Evolutionary conservation across 2,329 filamentous ascomycete genomes (phyloP), one percentile per base, ranked within the genome.

Genomic region (Clonostachys sp.): DNA sequence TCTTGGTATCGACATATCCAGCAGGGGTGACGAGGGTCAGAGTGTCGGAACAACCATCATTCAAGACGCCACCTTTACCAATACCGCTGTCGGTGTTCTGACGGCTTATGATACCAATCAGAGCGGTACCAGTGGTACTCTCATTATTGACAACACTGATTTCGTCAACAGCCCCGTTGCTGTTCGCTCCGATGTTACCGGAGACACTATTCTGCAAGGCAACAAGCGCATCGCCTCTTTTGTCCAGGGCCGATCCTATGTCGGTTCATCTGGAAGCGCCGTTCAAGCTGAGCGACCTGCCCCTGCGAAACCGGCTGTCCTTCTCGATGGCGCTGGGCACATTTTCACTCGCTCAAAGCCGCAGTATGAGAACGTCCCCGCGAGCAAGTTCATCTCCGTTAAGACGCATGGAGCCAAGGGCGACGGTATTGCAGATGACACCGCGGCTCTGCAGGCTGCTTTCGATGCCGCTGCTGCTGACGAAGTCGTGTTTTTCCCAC

Each of bases 61-160:
- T 42, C 71, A 91, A 45, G 92, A 97, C 73, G 91, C 86, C 71
- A 83, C 76, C 55, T 81, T 96, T 58, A 79, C 75, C 54, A 86
- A 87, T 67, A 92, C 89, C 2, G 79, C 79, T 2, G 79, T 89
- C 45, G 91, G 88, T 54, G 51, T 63, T 3, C 56, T 33, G 17
- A 46, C 36, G 24, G 80, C 86, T 2, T 95, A 88, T 69, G 76
- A 78, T 55, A 68, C 77, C 6, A 65, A 68, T 48, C 75, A 83
- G 48, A 76, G 82, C 20, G 68, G 76, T 48, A 88, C 87, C 56
- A 92, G 91, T 59, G 89, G 88, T 51, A 89, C 88, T 12, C 78
- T 96, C 42, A 78, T 96, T 53, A 67, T 97, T 12, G 88, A 96
- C 69, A 96, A 96, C 55, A 89, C 95, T 33, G 90, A 96, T 68